These are phyloP conservation scores for Striga hermonthica DNA, from an alignment of 305 asterid species.

Conservation along the genomic window DNA sequence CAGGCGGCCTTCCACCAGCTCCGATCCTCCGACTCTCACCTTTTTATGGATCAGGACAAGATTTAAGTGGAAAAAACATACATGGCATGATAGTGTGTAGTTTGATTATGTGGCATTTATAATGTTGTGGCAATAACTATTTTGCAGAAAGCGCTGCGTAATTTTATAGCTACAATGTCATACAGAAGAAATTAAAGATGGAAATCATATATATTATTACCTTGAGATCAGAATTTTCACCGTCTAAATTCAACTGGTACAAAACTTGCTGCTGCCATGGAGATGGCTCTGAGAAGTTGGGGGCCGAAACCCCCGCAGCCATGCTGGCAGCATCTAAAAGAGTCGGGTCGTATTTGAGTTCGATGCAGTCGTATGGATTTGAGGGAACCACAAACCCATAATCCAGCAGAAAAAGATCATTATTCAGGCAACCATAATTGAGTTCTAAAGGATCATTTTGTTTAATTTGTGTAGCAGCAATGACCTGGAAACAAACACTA, in stretches of 20 bases:
- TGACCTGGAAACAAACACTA: constrained; percentile 49
- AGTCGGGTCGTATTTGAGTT: constrained; percentile 74
- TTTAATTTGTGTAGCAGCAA: constrained; percentile 59
- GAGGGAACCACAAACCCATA: constrained; percentile 82
- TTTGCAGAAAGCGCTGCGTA: no score
- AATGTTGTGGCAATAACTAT: no score
- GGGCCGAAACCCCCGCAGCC: constrained; percentile 69
- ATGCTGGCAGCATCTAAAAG: constrained; percentile 91
- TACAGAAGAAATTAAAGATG: neutral
- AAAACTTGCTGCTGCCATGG: constrained; percentile 75
- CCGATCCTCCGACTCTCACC: constrained; percentile 80
- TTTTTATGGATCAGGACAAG: constrained; percentile 28
- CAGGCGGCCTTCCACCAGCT: constrained; percentile 69
- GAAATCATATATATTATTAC: constrained; percentile 34
- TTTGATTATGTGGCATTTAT: no score
- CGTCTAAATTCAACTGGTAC: constrained; percentile 52
- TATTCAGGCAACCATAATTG: constrained; percentile 77
- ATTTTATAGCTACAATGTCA: neutral
- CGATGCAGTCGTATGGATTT: constrained; percentile 78
- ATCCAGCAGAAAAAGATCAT: constrained; percentile 81
- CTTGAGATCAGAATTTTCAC: constrained; percentile 68
- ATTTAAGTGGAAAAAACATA: constrained; percentile 14
- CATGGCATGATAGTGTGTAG: no score
- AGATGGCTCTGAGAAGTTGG: constrained; percentile 69
- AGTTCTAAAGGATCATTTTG: constrained; percentile 61